These are phyloP conservation scores for Paraglomus brasilianum DNA, from an alignment of 192 early-diverging fungal genomes.

Conservation along the genomic window DNA sequence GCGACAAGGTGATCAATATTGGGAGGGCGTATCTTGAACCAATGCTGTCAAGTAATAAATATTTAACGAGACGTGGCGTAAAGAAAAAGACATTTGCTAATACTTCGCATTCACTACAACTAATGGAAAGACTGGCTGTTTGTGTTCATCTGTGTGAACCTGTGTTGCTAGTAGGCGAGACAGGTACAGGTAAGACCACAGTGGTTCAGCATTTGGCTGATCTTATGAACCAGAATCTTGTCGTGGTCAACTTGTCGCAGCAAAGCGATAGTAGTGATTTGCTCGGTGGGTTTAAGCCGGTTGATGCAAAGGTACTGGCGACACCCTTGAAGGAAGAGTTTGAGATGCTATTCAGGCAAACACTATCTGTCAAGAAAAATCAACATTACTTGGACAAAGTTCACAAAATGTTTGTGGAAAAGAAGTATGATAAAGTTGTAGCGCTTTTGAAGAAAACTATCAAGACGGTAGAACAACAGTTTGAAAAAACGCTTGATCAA, in stretches of 20 bases:
- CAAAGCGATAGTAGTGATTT: slow-evolving; percentile 94
- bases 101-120: slow-evolving; percentile 75
- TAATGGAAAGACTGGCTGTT: slow-evolving; percentile 85
- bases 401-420: slow-evolving; percentile 63
- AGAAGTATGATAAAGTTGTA: slow-evolving; percentile 83
- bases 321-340: slow-evolving; percentile 81
- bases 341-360: slow-evolving; percentile 78
- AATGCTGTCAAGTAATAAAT: slow-evolving; percentile 32
- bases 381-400: slow-evolving; percentile 80
- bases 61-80: slow-evolving; percentile 36
- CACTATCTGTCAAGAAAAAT: slow-evolving; percentile 88
- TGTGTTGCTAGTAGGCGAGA: slow-evolving; percentile 91
- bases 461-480: slow-evolving; percentile 72
- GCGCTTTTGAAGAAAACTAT: slow-evolving; percentile 73
- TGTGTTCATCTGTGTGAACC: slow-evolving; percentile 81
- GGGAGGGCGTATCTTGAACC: slow-evolving; percentile 58
- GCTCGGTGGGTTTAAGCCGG: slow-evolving; percentile 96
- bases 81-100: slow-evolving; percentile 71
- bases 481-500: slow-evolving; percentile 38
- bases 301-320: slow-evolving; percentile 80
- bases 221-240: slow-evolving; percentile 67
- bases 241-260: slow-evolving; percentile 96
- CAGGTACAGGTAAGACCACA: slow-evolving; percentile 97
- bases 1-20: slow-evolving; percentile 43
- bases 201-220: slow-evolving; percentile 90